Evolutionary conservation across 78 protist species (phyloP).

Genomic region (Dictyostelium capitatum): DNA sequence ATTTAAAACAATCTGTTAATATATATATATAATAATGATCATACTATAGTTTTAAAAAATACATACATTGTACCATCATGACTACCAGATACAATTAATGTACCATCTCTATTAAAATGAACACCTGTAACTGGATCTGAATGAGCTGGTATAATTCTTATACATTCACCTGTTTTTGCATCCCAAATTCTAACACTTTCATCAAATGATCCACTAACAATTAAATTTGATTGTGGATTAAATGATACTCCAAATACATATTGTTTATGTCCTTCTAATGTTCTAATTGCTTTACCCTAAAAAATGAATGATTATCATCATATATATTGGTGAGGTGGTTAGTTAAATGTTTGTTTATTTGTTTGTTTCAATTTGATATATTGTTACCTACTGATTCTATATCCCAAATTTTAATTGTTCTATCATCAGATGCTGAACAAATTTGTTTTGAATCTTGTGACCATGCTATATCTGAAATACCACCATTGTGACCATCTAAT

Average conservation of each 20-base stretch:
- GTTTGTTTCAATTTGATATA: neutral
- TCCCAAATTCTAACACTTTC: conserved; percentile 90
- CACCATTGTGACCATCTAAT: conserved; percentile 84
- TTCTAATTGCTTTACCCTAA: conserved; percentile 61
- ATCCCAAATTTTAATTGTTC: conserved; percentile 91
- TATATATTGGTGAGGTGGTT: too few relatives aligned
- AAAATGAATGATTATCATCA: neutral
- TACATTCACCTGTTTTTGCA: conserved; percentile 84
- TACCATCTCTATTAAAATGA: conserved; percentile 95
- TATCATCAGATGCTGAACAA: conserved; percentile 93
- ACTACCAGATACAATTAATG: conserved; percentile 91
- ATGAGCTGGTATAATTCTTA: conserved; percentile 90
- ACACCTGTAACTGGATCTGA: conserved; percentile 95
- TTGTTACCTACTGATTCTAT: conserved; percentile 47
- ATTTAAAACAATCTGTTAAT: neutral
- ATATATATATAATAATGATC: neutral
- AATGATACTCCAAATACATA: conserved; percentile 91
- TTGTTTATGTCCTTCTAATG: conserved; percentile 90
- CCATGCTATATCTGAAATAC: conserved; percentile 89
- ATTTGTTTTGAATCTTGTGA: conserved; percentile 82
- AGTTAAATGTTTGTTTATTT: neutral
- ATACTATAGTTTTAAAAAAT: neutral
- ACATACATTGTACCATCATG: conserved; percentile 90
- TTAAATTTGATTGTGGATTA: conserved; percentile 91
- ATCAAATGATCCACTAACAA: conserved; percentile 95